These are phyloP conservation scores for Termitomyces sp. DNA, from an alignment of 768 basidiomycete species.

Conservation along the genomic window DNA sequence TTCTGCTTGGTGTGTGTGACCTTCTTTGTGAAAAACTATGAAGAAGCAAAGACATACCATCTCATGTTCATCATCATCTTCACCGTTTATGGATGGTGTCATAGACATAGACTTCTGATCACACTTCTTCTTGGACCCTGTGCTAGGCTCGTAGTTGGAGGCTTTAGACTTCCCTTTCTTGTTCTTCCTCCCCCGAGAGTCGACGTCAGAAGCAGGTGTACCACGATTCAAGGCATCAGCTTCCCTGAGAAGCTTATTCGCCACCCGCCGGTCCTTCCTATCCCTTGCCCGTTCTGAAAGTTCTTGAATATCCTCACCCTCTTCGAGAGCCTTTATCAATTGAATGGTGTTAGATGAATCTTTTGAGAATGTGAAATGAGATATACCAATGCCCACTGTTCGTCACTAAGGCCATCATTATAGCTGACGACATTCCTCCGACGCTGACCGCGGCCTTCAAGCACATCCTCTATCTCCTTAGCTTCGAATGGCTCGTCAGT, in stretches of 20 bases:
- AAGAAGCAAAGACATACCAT: conserved; percentile 1
- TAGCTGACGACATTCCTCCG: conserved; percentile 85
- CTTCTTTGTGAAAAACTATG: not conserved
- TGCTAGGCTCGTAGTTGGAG: conserved; percentile 48
- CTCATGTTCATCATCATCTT: conserved; percentile 56
- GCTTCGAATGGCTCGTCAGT: conserved; percentile 77
- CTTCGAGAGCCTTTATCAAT: conserved; percentile 62
- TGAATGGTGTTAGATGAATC: not conserved
- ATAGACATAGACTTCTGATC: conserved; percentile 71
- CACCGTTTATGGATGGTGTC: conserved; percentile 74
- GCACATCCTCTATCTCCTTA: conserved; percentile 56
- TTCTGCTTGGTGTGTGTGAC: conserved; percentile 55
- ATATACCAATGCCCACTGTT: conserved; percentile 85
- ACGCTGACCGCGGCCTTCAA: conserved; percentile 85
- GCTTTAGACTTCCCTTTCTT: conserved; percentile 62
- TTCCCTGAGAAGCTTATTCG: conserved; percentile 59
- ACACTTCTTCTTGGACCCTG: conserved; percentile 75
- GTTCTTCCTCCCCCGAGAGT: conserved; percentile 53
- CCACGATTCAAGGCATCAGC: conserved; percentile 59
- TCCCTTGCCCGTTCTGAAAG: conserved; percentile 63
- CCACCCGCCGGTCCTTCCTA: conserved; percentile 61
- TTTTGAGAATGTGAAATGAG: conserved; percentile 1
- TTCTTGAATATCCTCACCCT: conserved; percentile 78
- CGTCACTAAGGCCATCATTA: conserved; percentile 91
- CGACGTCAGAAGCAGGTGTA: conserved; percentile 64